Conservation (phyloP, 306 rosid species). For the Vicia villosa region DNA sequence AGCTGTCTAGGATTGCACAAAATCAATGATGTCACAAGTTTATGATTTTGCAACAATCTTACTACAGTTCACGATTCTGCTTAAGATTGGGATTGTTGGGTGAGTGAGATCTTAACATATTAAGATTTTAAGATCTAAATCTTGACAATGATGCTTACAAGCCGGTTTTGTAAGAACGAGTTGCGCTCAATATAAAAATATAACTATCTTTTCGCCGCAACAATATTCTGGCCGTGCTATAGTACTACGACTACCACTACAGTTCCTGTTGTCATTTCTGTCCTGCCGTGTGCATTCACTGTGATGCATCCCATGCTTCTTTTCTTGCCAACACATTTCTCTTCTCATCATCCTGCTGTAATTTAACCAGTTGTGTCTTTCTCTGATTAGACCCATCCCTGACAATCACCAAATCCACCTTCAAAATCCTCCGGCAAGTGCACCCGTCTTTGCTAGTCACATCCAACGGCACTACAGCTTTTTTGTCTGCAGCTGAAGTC, state of each 20-base stretch:
- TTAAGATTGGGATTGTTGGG: too few species aligned
- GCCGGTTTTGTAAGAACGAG: too few species aligned
- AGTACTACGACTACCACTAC: background rate
- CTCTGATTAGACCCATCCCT: background rate
- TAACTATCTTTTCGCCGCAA: too few species aligned
- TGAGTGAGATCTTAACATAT: too few species aligned
- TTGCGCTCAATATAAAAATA: too few species aligned
- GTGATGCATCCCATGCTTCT: background rate
- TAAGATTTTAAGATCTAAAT: too few species aligned
- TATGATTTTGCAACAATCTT: too few species aligned
- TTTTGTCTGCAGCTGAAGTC: background rate
- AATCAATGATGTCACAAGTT: too few species aligned
- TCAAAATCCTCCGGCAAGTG: background rate
- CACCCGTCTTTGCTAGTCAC: background rate
- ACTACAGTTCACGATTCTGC: too few species aligned
- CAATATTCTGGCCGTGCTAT: background rate
- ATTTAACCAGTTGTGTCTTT: background rate
- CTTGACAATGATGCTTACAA: too few species aligned
- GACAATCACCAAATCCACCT: background rate
- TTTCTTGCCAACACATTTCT: background rate
- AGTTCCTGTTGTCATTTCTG: background rate
- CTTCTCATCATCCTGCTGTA: background rate
- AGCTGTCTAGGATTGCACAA: too few species aligned
- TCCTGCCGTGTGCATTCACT: background rate
- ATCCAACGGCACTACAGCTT: background rate